Evolutionary conservation across 805 yeast genomes (phyloP), one percentile per base, ranked within the genome.

Genomic region (Lipomyces sp.): DNA sequence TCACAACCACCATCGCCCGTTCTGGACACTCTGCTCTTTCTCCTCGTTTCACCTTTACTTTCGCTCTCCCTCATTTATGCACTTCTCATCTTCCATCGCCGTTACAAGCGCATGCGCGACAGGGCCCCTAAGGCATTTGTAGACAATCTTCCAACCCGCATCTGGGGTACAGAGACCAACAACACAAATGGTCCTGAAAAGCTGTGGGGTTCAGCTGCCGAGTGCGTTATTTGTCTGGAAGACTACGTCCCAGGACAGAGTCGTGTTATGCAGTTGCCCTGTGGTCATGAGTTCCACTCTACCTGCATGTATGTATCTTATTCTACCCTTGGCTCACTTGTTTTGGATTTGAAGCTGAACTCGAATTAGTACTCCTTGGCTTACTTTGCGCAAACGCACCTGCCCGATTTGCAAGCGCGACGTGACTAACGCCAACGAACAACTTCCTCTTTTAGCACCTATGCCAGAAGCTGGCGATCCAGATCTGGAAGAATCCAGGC

Each of bases 201-300:
- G 70, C 65, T 67, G 15, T 77, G 80, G 80, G 78, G 76, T 59
- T 81, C 83, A 1, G 76, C 86, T 0, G 83, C 79, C 68, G 86
- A 85, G 74, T 87, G 90, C 73, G 83, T 85, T 32, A 86, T 87
- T 32, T 87, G 90, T 71, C 79, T 87, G 53, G 89, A 84, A 57
- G 82, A 80, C 67, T 86, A 83, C 71, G 75, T 77, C 10, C 82
- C 83, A 15, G 80, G 85, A 39, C 78, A 77, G 63, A 79, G 84
- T 30, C 77, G 79, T 58, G 85, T 87, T 24, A 78, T 86, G 77
- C 78, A 82, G 30, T 78, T 87, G 59, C 86, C 86, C 6, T 87
- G 90, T 73, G 83, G 83, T 60, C 90, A 87, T 74, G 84, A 86
- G 68, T 87, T 82, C 76, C 90, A 87, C 73, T 82, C 82, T 55